phyloP scores from a whole-genome alignment of 371 early-diverging fungal genomes.

The Caulochytrium protostelioides region DNA sequence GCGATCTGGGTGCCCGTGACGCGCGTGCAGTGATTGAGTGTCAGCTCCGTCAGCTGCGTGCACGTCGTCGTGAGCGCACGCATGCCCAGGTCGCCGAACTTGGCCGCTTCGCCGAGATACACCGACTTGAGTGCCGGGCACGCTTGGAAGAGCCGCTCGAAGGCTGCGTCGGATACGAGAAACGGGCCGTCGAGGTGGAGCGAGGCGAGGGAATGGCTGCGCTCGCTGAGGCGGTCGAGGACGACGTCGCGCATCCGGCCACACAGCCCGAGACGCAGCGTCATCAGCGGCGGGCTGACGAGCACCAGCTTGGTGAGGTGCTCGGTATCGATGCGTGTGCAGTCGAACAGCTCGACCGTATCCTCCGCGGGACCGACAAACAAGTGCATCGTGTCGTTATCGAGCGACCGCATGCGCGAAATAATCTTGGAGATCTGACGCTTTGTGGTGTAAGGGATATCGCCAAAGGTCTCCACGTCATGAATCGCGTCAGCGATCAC shows the following conservation, averaged over 20 bases:
- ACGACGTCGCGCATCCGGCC: slow-evolving; percentile 45
- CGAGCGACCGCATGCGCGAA: slow-evolving; percentile 45
- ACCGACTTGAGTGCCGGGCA: slow-evolving; percentile 33
- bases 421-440: slow-evolving; percentile 57
- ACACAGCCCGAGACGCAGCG: slow-evolving; percentile 44
- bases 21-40: slow-evolving; percentile 25
- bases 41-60: slow-evolving; percentile 28
- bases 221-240: slow-evolving; percentile 19
- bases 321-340: slow-evolving; percentile 23
- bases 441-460: slow-evolving; percentile 41
- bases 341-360: slow-evolving; percentile 48
- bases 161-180: slow-evolving; percentile 36
- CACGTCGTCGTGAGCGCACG: slow-evolving; percentile 31
- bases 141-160: slow-evolving; percentile 33
- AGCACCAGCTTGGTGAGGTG: not conserved
- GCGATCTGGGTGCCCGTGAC: slow-evolving; percentile 22
- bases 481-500: too few relatives aligned
- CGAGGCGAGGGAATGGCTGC: slow-evolving; percentile 24
- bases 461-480: too few relatives aligned
- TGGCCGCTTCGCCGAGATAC: slow-evolving; percentile 32
- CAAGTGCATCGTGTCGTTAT: slow-evolving; percentile 35
- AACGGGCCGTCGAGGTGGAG: slow-evolving; percentile 52
- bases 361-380: slow-evolving; percentile 42
- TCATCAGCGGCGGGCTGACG: not conserved
- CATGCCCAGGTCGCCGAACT: slow-evolving; percentile 29